phyloP scores from a whole-genome alignment of 345 rosid genomes.

The Gossypium thurberi region DNA sequence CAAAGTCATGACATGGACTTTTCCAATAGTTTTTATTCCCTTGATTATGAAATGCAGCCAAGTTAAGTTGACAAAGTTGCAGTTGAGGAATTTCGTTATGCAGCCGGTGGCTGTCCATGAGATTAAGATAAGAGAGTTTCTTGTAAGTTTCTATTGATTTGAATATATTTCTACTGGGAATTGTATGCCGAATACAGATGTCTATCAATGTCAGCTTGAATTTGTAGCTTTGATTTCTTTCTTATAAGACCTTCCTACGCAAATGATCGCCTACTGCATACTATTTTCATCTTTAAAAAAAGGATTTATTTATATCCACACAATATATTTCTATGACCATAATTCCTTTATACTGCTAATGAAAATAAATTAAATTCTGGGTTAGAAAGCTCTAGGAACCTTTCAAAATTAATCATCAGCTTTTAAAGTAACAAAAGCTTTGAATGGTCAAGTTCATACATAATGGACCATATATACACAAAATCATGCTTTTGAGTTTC shows the following conservation, averaged over 20 bases:
- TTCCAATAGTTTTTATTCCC: not conserved
- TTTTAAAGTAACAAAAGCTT: not conserved
- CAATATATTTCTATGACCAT: too few relatives aligned
- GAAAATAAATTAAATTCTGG: not conserved
- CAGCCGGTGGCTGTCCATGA: not conserved
- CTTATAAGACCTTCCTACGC: not conserved
- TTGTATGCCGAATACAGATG: not conserved
- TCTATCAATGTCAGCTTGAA: conserved; percentile 1
- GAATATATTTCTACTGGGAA: not conserved
- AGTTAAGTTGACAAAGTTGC: not conserved
- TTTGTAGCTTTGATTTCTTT: conserved; percentile 7
- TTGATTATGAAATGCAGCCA: not conserved
- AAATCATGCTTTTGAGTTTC: too few relatives aligned
- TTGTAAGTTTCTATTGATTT: not conserved
- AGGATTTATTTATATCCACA: too few relatives aligned
- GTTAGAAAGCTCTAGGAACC: not conserved
- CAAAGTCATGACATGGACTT: not conserved
- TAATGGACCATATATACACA: not conserved
- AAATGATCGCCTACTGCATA: not conserved
- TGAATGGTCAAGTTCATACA: not conserved
- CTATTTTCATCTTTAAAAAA: not conserved
- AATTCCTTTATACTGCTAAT: too few relatives aligned
- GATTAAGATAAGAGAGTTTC: not conserved
- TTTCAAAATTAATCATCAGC: too few relatives aligned
- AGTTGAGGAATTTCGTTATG: not conserved